phyloP scores from a whole-genome alignment of 2,329 filamentous ascomycete genomes.

The Helminthosporium solani region DNA sequence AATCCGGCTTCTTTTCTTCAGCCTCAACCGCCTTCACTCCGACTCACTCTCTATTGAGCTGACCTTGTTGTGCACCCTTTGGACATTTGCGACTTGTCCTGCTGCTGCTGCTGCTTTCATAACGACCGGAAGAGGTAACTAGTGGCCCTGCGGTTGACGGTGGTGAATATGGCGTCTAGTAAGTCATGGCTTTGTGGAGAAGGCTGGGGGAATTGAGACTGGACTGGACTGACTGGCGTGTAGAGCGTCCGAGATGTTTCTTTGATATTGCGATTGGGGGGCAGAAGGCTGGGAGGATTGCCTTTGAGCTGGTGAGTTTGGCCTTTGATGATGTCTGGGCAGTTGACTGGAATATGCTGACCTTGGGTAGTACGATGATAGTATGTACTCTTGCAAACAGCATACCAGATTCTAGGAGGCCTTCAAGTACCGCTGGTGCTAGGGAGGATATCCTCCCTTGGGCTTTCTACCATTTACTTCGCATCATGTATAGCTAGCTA shows the following conservation, averaged over 20 bases:
- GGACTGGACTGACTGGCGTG: constrained; percentile 8
- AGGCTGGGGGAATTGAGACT: not conserved
- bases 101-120: too few relatives aligned
- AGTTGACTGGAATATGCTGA: constrained; percentile 14
- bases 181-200: constrained; percentile 8
- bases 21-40: not conserved
- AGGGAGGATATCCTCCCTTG: too few relatives aligned
- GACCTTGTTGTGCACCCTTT: too few relatives aligned
- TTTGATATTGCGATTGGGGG: constrained; percentile 88
- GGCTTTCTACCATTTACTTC: not conserved
- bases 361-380: constrained; percentile 45
- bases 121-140: too few relatives aligned
- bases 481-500: constrained; percentile 7
- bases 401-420: not conserved
- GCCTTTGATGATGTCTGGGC: not conserved
- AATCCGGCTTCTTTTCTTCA: constrained; percentile 1
- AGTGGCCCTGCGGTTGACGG: constrained; percentile 3
- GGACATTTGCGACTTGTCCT: too few relatives aligned
- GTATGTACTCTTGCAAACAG: constrained; percentile 14
- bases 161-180: constrained; percentile 30
- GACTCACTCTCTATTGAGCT: too few relatives aligned
- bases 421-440: too few relatives aligned
- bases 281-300: constrained; percentile 71
- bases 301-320: constrained; percentile 73
- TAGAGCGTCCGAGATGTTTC: constrained; percentile 76